Evolutionary conservation across 257 asterid genomes (phyloP), one percentile per base, ranked within the genome.

Genomic region (Mitragyna speciosa): DNA sequence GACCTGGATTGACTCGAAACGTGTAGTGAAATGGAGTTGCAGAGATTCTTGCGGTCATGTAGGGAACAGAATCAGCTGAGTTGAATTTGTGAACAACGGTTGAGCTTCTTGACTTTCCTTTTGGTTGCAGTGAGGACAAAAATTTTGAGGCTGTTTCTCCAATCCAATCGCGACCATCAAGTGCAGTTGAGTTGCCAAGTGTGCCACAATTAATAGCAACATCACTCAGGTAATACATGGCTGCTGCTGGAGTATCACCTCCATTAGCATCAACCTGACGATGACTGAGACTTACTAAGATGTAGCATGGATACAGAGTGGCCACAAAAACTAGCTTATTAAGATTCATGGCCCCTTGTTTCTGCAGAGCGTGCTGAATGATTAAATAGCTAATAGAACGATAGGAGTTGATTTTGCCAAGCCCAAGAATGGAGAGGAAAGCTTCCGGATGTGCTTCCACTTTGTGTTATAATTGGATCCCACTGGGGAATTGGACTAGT

Each of bases 121-220:
- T 48, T 8, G 54, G 15, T 48, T 48, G 54, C 15, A 7, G 54
- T 48, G 15, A 48, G 16, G 80, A 63, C 11, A 36, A 43, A 68
- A 17, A 48, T 2, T n/a, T 36, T 54, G 70, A 48, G 75, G 49
- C 31, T 36, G 75, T 17, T 19, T 71, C 85, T n/a, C 79, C 82
- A 28, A 77, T 36, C 85, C 85, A 82, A 12, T 49, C 56, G 7
- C 82, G 82, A 52, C 82, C 82, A 64, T 82, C 82, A 41, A 71
- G 63, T 19, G 78, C 85, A 4, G 71, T 63, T 12, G 71, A 82
- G 63, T 82, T 71, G 31, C 64, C 67, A 10, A 3, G 2, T 3
- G 45, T 52, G 51, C 83, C 83, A 28, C 80, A 80, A 11, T 75
- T 75, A 12, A 75, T 69, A 1, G 83, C 76, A 80, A 56, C 75